Percentiles rank a stretch among this genome's conserved stretches.
Conservation (phyloP, 1,139 yeast species). For the Blastobotrys ciferrii region DNA sequence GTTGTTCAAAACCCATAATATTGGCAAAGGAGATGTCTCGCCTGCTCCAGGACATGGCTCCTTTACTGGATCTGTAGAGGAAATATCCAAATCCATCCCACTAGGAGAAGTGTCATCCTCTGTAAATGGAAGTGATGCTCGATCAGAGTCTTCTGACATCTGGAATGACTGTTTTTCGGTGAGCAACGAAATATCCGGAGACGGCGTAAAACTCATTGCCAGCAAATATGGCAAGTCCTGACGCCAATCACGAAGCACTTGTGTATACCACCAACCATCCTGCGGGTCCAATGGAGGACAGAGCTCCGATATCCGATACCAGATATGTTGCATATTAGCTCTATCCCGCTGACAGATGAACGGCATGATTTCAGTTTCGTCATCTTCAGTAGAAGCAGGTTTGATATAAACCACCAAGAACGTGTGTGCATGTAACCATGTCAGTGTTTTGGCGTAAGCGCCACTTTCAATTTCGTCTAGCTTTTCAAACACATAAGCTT, state of each 20-base stretch:
- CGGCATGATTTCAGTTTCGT: slow-evolving; percentile 11
- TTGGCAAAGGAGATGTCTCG: slow-evolving; percentile 54
- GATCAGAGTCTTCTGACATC: slow-evolving; percentile 62
- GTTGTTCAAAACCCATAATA: slow-evolving; percentile 59
- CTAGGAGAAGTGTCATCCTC: slow-evolving; percentile 69
- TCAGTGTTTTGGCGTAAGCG: slow-evolving; percentile 17
- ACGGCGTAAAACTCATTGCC: slow-evolving; percentile 57
- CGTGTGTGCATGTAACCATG: slow-evolving; percentile 21
- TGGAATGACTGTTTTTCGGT: slow-evolving; percentile 38
- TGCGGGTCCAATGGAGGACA: slow-evolving; percentile 63
- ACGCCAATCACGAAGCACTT: slow-evolving; percentile 47
- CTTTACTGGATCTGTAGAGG: slow-evolving; percentile 43
- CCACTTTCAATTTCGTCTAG: slow-evolving; percentile 27
- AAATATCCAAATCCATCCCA: slow-evolving; percentile 63
- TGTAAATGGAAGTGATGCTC: slow-evolving; percentile 71
- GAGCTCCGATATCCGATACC: slow-evolving; percentile 45
- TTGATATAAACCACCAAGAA: slow-evolving; percentile 33
- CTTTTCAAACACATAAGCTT: slow-evolving; percentile 3
- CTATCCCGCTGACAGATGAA: slow-evolving; percentile 11
- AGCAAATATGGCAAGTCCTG: slow-evolving; percentile 34
- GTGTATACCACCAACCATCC: slow-evolving; percentile 48
- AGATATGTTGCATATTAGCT: slow-evolving; percentile 12
- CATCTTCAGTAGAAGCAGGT: slow-evolving; percentile 3
- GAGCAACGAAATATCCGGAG: slow-evolving; percentile 57
- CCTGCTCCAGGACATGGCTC: slow-evolving; percentile 63